Conservation (phyloP, 495 filamentous ascomycete genomes). For the Cryomyces minteri region DNA sequence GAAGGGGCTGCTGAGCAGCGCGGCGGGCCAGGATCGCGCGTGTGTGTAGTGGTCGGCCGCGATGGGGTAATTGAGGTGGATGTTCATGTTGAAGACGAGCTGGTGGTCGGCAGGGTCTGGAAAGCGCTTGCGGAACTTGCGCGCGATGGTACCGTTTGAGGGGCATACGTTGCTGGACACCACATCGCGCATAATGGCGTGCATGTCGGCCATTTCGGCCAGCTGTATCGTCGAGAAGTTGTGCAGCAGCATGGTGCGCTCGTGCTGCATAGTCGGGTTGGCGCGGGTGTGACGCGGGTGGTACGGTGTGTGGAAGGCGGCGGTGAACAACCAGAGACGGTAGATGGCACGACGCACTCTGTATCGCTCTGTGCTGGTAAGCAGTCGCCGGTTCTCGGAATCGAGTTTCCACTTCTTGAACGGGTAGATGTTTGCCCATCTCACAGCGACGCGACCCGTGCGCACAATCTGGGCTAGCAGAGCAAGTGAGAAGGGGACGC, state of each 20-base stretch:
- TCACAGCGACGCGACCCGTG: conserved; percentile 37
- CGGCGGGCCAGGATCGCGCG: conserved; percentile 3
- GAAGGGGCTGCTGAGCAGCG: conserved; percentile 7
- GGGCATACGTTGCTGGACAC: conserved; percentile 38
- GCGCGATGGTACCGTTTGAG: conserved; percentile 38
- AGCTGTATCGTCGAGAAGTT: conserved; percentile 35
- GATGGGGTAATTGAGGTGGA: conserved; percentile 30
- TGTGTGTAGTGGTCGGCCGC: conserved; percentile 7
- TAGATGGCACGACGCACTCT: conserved; percentile 50
- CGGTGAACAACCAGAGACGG: conserved; percentile 45
- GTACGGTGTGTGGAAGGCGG: conserved; percentile 33
- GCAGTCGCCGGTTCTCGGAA: conserved; percentile 41
- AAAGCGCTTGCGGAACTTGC: conserved; percentile 35
- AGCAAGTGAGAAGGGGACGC: conserved; percentile 30
- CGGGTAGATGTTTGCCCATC: conserved; percentile 52
- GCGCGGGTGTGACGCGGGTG: conserved; percentile 30
- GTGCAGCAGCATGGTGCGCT: conserved; percentile 35
- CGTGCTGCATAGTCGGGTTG: conserved; percentile 22
- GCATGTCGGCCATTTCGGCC: conserved; percentile 36
- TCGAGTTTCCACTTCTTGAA: conserved; percentile 44
- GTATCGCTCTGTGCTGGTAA: conserved; percentile 34
- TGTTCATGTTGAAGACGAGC: conserved; percentile 27
- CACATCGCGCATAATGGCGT: conserved; percentile 28
- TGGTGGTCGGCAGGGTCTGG: conserved; percentile 27
- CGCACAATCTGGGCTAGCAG: conserved; percentile 37